Base-by-base conservation (phyloP, 495 filamentous ascomycete species). In the Xylaria telfairii region DNA sequence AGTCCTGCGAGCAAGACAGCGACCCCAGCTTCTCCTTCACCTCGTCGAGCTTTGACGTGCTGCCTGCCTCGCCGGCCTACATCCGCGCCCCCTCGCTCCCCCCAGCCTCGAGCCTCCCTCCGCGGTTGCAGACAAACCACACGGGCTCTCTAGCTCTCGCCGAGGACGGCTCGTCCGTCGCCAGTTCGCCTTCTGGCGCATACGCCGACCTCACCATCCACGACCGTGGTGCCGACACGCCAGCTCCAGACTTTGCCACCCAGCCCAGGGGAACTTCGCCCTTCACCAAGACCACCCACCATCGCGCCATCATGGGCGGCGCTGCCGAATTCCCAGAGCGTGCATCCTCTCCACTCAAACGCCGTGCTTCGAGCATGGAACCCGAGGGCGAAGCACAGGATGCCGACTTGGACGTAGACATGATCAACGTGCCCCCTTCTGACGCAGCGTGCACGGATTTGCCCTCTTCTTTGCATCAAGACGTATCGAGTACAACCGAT, bases 131-230 rank as follows among this genome's bases (percentile, higher is more conserved):
- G 78, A 82, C 78, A n/a, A 76, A 84, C 74, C 71, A 65, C 68
- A 53, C 74, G 0, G 81, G 84, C 82, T 68, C 81, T 12, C 72
- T 83, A 37, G 68, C 73, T 21, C 82, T 82, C 61, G 80, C 82
- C 74, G 89, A 88, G 72, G 84, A 85, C 78, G 78, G 81, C 49
- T 84, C 84, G 19, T 89, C 85, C 49, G 81, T 83, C 21, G 86
- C 89, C 64, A 92, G 90, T 76, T 92, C 88, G 37, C 91, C 92
- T 17, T 90, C 87, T 74, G 89, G 89, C 72, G 91, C 91, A 73
- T 95, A 90, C 86, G 88, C 91, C 73, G 89, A 88, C 56, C 81
- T 95, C 65, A 88, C 89, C 63, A 82, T 95, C 59, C 87, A 91
- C 68, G 91, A 92, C 73, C 81, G 85, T 56, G 82, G 78, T 69